These are phyloP conservation scores for Venturia asperata DNA, from an alignment of 2,329 filamentous ascomycete genomes.

Conservation along the genomic window DNA sequence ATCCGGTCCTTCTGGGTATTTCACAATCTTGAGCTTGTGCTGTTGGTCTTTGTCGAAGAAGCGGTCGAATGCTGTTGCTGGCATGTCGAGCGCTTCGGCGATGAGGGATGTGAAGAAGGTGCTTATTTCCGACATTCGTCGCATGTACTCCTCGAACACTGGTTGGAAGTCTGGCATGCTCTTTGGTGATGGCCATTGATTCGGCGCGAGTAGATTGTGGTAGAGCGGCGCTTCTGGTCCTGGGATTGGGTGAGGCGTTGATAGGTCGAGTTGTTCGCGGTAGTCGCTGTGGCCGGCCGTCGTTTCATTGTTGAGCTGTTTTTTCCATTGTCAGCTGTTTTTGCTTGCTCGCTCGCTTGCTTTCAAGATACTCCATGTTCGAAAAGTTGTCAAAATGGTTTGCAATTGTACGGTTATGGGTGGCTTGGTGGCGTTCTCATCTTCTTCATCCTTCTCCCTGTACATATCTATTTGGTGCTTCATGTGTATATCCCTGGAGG, in stretches of 20 bases:
- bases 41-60: slow-evolving; percentile 69
- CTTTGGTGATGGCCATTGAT: slow-evolving; percentile 65
- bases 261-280: slow-evolving; percentile 80
- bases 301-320: slow-evolving; percentile 48
- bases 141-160: slow-evolving; percentile 68
- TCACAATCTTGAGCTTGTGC: slow-evolving; percentile 85
- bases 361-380: slow-evolving; percentile 1
- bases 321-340: slow-evolving; percentile 23
- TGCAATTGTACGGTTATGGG: neutral
- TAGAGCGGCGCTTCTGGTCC: slow-evolving; percentile 57
- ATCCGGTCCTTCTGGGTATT: slow-evolving; percentile 61
- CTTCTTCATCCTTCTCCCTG: neutral
- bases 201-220: slow-evolving; percentile 67
- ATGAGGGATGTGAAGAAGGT: slow-evolving; percentile 71
- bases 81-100: slow-evolving; percentile 73
- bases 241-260: slow-evolving; percentile 66
- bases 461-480: neutral
- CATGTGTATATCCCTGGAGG: neutral
- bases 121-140: slow-evolving; percentile 64
- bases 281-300: slow-evolving; percentile 72
- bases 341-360: neutral
- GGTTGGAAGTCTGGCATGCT: slow-evolving; percentile 61
- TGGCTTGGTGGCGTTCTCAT: neutral
- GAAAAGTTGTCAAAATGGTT: neutral
- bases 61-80: slow-evolving; percentile 60